Percentiles rank a stretch among this genome's conserved stretches.
These are phyloP conservation scores for Aulographum hederae DNA, from an alignment of 2,329 filamentous ascomycete species.

Conservation along the genomic window DNA sequence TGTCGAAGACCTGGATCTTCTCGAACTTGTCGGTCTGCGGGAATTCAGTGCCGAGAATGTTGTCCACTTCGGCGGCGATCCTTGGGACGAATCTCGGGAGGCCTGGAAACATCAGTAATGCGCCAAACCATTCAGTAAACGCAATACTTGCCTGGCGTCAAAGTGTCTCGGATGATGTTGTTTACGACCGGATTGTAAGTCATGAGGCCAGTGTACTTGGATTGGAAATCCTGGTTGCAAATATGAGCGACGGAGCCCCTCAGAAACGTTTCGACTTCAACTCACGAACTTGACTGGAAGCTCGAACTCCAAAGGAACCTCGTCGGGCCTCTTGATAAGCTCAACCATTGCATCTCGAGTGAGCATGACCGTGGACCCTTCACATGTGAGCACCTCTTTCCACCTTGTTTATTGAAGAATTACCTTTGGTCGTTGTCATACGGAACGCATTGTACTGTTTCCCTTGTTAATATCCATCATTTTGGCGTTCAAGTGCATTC, in stretches of 20 bases:
- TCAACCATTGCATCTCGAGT: background rate
- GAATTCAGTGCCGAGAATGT: background rate
- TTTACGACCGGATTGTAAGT: background rate
- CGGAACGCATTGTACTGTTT: too few species aligned
- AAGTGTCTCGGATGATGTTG: background rate
- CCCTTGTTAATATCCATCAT: too few species aligned
- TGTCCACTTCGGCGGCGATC: background rate
- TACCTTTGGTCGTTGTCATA: too few species aligned
- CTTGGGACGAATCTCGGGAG: background rate
- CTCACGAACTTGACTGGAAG: background rate
- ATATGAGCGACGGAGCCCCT: too few species aligned
- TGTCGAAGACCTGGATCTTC: background rate
- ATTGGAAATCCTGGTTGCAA: background rate
- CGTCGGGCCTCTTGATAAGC: background rate
- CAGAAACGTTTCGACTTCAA: too few species aligned
- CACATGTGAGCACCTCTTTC: too few species aligned
- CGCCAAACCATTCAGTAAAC: too few species aligned
- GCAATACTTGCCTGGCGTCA: background rate
- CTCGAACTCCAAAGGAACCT: too few species aligned
- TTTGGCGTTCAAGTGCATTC: too few species aligned
- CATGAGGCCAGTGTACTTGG: background rate
- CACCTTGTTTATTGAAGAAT: too few species aligned
- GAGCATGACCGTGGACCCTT: too few species aligned
- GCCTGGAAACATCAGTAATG: too few species aligned
- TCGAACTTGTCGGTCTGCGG: background rate